Evolutionary conservation across 1,284 basidiomycete species (phyloP).

Genomic region (Ustilago trichophora): DNA sequence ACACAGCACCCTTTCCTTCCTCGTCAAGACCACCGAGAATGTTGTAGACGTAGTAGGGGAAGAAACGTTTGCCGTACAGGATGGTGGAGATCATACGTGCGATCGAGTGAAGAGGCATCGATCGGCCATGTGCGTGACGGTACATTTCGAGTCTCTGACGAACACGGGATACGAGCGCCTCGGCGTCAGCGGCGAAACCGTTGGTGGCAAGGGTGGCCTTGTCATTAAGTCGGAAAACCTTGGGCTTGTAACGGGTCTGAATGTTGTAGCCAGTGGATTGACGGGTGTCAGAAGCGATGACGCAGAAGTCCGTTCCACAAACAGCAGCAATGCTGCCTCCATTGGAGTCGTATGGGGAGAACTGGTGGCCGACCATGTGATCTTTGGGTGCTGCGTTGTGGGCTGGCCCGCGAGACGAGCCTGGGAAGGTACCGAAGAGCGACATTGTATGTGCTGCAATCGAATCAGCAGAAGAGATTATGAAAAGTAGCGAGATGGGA

Average conservation of each 20-base stretch:
- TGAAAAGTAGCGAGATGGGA: too few species aligned
- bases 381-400: conserved; percentile 24
- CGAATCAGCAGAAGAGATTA: too few species aligned
- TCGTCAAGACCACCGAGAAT: conserved; percentile 66
- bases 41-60: conserved; percentile 67
- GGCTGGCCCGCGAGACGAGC: conserved; percentile 33
- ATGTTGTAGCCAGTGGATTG: conserved; percentile 65
- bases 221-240: conserved; percentile 65
- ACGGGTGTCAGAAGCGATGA: conserved; percentile 65
- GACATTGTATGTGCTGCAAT: conserved; percentile 30
- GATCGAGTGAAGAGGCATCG: conserved; percentile 64
- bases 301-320: conserved; percentile 64
- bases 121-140: conserved; percentile 60
- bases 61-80: conserved; percentile 65
- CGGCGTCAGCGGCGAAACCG: conserved; percentile 65
- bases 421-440: conserved; percentile 42
- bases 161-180: conserved; percentile 60
- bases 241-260: conserved; percentile 66
- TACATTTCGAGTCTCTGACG: conserved; percentile 64
- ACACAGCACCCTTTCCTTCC: conserved; percentile 64
- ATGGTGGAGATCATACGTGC: conserved; percentile 65
- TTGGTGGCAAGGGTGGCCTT: conserved; percentile 63
- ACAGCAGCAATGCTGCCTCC: conserved; percentile 64
- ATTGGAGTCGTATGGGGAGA: conserved; percentile 65
- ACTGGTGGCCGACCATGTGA: conserved; percentile 59